Base-by-base conservation (phyloP, 2,329 filamentous ascomycete genomes). In the Xylariaceae sp. region DNA sequence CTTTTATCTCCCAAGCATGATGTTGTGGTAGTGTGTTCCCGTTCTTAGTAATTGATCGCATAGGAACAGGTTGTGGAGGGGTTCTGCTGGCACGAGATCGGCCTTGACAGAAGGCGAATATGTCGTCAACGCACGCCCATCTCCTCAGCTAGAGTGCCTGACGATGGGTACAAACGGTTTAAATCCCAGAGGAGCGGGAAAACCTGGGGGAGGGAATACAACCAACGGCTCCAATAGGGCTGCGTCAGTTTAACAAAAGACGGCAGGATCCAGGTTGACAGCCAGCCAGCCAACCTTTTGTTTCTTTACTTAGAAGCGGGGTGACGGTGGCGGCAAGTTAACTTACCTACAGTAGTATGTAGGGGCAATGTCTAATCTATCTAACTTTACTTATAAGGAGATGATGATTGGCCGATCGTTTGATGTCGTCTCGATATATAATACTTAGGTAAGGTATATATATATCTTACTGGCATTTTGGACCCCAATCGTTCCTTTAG, bases 231-330 rank as follows among this genome's bases (percentile, higher is more conserved):
- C 32, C 32, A 37, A 37, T 37, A 37, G 32, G 32, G 32, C 32
- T 37, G 32, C 32, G 32, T 37, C 32, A 37, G 32, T 37, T 37
- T 12, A 37, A 37, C 32, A 37, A 37, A 29, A 51, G 52, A 37
- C 60, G 57, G 60, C 54, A 62, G 54, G 54, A 62, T 60, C 57
- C 54, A 62, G 57, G 47, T 50, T 56, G 60, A 44, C 60, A 58
- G 32, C 5, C 14, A 7, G 14, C 14, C 32, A 60, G 60, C 57
- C 57, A 60, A 62, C 57, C 57, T 57, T 56, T 60, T 26, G 16
- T 29, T 54, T 48, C 48, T 51, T 47, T 44, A 37, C 43, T 54
- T 40, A 54, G 57, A 46, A 55, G 32, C 32, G 32, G 32, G 32
- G 32, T 37, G 32, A 7, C 32, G 14, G 32, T 16, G 32, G 32